Evolutionary conservation across 140 eudicot genomes (phyloP), one percentile per base, ranked within the genome.

Genomic region (Bidens hawaiensis): DNA sequence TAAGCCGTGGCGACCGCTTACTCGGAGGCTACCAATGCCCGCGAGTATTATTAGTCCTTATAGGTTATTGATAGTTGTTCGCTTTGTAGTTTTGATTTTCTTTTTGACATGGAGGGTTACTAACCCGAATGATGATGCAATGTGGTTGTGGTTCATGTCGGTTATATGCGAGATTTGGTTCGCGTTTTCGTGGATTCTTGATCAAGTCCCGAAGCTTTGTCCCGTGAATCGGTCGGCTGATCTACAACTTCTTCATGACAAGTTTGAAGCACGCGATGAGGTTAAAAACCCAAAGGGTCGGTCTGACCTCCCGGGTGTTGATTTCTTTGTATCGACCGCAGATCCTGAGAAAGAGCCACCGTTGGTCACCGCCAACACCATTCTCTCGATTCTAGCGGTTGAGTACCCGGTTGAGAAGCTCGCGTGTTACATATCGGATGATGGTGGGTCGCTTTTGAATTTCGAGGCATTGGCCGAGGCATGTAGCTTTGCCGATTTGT

Each of bases 261-360:
- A 83, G 59, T 83, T 83, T 7, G 90, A 83, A 12, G 43, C 65
- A 47, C 78, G 65, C 0, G 79, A 78, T 13, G 72, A 75, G 16
- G 24, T 57, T 45, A 61, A 61, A 8, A 58, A 71, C 22, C 77
- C 81, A 4, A 15, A 59, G 3, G 86, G 83, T 8, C 80, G 75
- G 13, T 83, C 90, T 6, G 90, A 83, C 67, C 83, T 83, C 36
- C 90, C 90, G 0, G 86, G 86, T 2, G 43, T 83, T 2, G 90
- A 83, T 41, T 55, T 80, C 38, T 80, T 83, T 54, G 90, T 83
- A n/a, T 83, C 86, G 3, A 83, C 86, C 0, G 90, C 90, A 0
- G 90, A 83, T 63, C 90, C 90, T 0, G 90, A 83, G 22, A 83
- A 83, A 59, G 90, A 79, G 60, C 90, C 86, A 0, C 86, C 85